Evolutionary conservation across 208 protist species (phyloP).

Genomic region (Leishmania guyanensis): DNA sequence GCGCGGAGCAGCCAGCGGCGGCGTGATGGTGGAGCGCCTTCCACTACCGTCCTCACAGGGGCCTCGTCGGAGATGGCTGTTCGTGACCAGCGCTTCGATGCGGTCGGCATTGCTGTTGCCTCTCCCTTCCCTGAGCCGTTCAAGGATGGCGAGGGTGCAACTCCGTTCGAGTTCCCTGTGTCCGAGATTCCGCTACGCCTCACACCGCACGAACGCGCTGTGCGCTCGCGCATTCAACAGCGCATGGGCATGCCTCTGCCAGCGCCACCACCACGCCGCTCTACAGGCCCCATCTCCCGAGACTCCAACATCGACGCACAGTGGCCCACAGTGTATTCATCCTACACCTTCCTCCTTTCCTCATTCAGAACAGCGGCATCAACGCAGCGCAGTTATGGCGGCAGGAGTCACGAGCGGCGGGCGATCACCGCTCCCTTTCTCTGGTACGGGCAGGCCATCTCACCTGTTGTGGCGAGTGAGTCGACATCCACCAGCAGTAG

Average conservation of each 20-base stretch:
- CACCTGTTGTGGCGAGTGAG: neutral
- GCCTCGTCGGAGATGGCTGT: neutral
- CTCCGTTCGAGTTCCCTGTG: neutral
- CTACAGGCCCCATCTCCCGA: neutral
- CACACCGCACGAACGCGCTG: slow-evolving; percentile 17
- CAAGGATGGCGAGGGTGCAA: neutral
- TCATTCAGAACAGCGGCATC: slow-evolving; percentile 13
- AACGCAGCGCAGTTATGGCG: neutral
- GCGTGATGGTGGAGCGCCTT: neutral
- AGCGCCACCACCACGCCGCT: neutral
- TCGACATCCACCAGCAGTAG: neutral
- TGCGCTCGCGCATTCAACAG: slow-evolving; percentile 32
- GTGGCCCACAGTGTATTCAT: slow-evolving; percentile 23
- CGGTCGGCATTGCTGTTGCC: neutral
- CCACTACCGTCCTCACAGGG: neutral
- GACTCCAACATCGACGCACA: neutral
- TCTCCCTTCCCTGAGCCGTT: neutral
- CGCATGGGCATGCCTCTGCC: slow-evolving; percentile 25
- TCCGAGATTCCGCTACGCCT: slow-evolving; percentile 20
- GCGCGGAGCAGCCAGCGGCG: slow-evolving; percentile 3
- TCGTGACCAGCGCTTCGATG: neutral
- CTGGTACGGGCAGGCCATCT: slow-evolving; percentile 19
- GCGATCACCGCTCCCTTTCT: slow-evolving; percentile 27
- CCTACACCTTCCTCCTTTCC: slow-evolving; percentile 34
- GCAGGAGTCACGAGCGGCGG: neutral